A percentile compares a stretch with the other conserved stretches of the same genome.
Evolutionary conservation across 1,284 basidiomycete species (phyloP).

Genomic region (Microbotryum silenes-acaulis): DNA sequence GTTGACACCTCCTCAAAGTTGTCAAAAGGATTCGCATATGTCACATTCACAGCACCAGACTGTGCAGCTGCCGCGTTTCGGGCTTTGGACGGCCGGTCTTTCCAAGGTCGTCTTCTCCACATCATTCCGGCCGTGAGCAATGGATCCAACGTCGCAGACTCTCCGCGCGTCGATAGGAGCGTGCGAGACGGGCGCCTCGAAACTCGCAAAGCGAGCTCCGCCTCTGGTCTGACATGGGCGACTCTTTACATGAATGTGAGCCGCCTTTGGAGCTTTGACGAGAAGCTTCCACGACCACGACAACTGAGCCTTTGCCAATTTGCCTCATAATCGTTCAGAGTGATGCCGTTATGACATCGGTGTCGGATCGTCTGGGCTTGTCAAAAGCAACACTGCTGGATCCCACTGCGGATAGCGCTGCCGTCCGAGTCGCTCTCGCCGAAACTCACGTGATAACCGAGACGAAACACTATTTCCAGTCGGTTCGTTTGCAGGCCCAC

Average conservation of each 20-base stretch:
- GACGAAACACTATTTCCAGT: slow-evolving; percentile 78
- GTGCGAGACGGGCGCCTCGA: slow-evolving; percentile 47
- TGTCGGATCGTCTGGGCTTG: slow-evolving; percentile 72
- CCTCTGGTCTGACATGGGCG: slow-evolving; percentile 81
- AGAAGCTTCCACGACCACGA: slow-evolving; percentile 6
- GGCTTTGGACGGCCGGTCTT: slow-evolving; percentile 71
- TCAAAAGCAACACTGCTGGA: slow-evolving; percentile 54
- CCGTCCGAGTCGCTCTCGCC: slow-evolving; percentile 89
- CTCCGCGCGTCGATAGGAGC: slow-evolving; percentile 42
- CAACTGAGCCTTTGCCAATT: slow-evolving; percentile 5
- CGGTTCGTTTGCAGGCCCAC: slow-evolving; percentile 47
- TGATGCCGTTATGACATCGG: slow-evolving; percentile 75
- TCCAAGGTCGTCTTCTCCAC: slow-evolving; percentile 87
- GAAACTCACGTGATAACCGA: slow-evolving; percentile 95
- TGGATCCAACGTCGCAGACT: slow-evolving; percentile 37
- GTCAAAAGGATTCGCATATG: slow-evolving; percentile 73
- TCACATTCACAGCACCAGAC: slow-evolving; percentile 60
- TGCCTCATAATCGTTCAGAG: slow-evolving; percentile 49
- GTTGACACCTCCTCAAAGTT: slow-evolving; percentile 59
- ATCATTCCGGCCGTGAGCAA: slow-evolving; percentile 68
- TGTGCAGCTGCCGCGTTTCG: slow-evolving; percentile 69
- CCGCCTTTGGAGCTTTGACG: slow-evolving; percentile 31
- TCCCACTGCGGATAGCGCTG: slow-evolving; percentile 39
- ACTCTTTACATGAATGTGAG: slow-evolving; percentile 96
- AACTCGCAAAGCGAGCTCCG: slow-evolving; percentile 63